Evolutionary conservation across 2,329 filamentous ascomycete species (phyloP).

Genomic region (Chalara sp.): DNA sequence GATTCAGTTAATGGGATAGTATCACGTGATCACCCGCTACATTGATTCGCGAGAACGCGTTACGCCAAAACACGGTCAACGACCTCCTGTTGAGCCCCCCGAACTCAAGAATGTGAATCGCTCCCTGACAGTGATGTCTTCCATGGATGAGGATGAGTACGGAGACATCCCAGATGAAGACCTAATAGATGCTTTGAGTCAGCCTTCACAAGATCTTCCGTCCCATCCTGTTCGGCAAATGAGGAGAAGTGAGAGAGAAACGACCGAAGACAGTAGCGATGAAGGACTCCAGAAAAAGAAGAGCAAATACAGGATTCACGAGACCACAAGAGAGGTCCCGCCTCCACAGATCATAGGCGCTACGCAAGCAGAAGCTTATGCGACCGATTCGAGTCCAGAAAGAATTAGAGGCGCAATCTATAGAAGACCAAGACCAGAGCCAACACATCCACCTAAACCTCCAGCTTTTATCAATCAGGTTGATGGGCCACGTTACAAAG

Average conservation of each 20-base stretch:
- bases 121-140: neutral
- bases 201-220: slow-evolving; percentile 27
- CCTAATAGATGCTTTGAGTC: slow-evolving; percentile 52
- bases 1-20: too few relatives aligned
- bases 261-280: slow-evolving; percentile 14
- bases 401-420: slow-evolving; percentile 43
- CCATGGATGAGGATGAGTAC: slow-evolving; percentile 48
- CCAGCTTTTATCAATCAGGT: neutral
- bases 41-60: too few relatives aligned
- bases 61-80: too few relatives aligned
- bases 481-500: neutral
- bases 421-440: slow-evolving; percentile 34
- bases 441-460: slow-evolving; percentile 12
- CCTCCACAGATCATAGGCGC: slow-evolving; percentile 20
- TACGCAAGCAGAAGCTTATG: slow-evolving; percentile 23
- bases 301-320: slow-evolving; percentile 24
- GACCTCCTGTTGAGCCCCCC: too few relatives aligned
- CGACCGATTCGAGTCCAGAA: slow-evolving; percentile 39
- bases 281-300: slow-evolving; percentile 17
- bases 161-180: slow-evolving; percentile 62
- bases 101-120: too few relatives aligned
- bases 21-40: too few relatives aligned
- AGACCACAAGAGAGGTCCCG: slow-evolving; percentile 18
- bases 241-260: slow-evolving; percentile 2
- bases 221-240: slow-evolving; percentile 17